phyloP scores from a whole-genome alignment of 2,329 filamentous ascomycete genomes.

The Byssothecium circinans region DNA sequence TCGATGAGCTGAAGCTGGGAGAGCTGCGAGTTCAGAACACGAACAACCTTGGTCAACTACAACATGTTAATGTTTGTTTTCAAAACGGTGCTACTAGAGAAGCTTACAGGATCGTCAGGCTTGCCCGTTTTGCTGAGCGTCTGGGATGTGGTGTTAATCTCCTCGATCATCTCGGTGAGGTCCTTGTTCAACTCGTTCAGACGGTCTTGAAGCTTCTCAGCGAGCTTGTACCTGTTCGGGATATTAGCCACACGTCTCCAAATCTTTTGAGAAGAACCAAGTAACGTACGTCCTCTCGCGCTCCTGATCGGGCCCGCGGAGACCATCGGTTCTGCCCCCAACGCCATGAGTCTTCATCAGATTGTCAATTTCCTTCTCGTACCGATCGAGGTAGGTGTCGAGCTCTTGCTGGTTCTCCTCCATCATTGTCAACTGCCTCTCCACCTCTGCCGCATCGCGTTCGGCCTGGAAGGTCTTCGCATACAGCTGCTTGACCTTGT shows the following conservation, averaged over 20 bases:
- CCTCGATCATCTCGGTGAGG: slow-evolving; percentile 93
- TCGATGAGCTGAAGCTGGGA: slow-evolving; percentile 93
- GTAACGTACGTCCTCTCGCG: slow-evolving; percentile 78
- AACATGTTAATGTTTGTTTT: slow-evolving; percentile 8
- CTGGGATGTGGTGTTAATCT: slow-evolving; percentile 92
- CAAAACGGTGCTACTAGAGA: not conserved
- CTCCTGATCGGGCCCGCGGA: slow-evolving; percentile 90
- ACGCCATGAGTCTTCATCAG: slow-evolving; percentile 87
- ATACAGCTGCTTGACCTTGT: slow-evolving; percentile 93
- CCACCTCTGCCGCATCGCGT: slow-evolving; percentile 88
- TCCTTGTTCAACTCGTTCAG: slow-evolving; percentile 94
- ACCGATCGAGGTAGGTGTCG: slow-evolving; percentile 82
- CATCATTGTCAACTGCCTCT: slow-evolving; percentile 84
- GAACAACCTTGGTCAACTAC: slow-evolving; percentile 90
- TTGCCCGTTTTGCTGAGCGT: slow-evolving; percentile 87
- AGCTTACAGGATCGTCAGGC: slow-evolving; percentile 50
- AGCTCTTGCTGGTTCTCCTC: slow-evolving; percentile 94
- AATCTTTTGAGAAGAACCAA: not conserved
- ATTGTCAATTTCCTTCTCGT: slow-evolving; percentile 88
- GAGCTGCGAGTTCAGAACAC: slow-evolving; percentile 90
- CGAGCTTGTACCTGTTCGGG: slow-evolving; percentile 71
- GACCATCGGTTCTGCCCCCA: slow-evolving; percentile 61
- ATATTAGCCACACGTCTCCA: slow-evolving; percentile 25
- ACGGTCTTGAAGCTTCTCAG: slow-evolving; percentile 87
- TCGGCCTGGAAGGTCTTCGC: slow-evolving; percentile 91